phyloP scores from a whole-genome alignment of 768 basidiomycete genomes.

The Leccinum subgranulosum region DNA sequence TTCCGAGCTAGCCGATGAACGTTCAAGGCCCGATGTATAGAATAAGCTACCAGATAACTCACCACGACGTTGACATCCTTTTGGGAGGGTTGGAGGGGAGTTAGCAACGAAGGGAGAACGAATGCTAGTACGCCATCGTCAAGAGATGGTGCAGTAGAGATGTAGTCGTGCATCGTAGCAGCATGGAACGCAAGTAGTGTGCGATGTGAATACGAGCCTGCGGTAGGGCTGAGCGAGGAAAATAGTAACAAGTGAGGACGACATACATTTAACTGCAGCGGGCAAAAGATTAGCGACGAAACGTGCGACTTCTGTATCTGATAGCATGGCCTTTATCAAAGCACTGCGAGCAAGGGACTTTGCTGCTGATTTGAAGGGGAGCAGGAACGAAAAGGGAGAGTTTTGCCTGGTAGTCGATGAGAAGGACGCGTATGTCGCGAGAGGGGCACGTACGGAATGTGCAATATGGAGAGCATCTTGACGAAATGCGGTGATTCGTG shows the following conservation, averaged over 20 bases:
- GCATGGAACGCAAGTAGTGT: conserved; percentile 81
- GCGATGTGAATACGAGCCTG: conserved; percentile 51
- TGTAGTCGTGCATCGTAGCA: conserved; percentile 74
- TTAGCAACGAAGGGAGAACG: conserved; percentile 60
- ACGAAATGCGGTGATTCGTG: conserved; percentile 93
- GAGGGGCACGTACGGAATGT: conserved; percentile 54
- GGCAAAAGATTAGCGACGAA: conserved; percentile 69
- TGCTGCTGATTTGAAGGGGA: conserved; percentile 73
- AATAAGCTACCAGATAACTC: conserved; percentile 18
- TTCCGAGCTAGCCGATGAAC: conserved; percentile 51
- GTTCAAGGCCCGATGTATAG: not conserved
- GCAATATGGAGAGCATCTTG: conserved; percentile 87
- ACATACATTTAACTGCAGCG: conserved; percentile 43
- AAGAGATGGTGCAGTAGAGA: conserved; percentile 53
- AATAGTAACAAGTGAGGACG: not conserved
- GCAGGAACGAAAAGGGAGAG: conserved; percentile 64
- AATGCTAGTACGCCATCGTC: conserved; percentile 67
- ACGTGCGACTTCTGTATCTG: conserved; percentile 66
- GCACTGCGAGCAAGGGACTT: conserved; percentile 69
- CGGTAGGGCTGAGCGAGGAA: conserved; percentile 3
- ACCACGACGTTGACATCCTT: conserved; percentile 54
- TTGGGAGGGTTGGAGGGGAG: conserved; percentile 46
- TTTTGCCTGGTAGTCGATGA: conserved; percentile 42
- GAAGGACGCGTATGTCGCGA: not conserved
- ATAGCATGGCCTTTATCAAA: conserved; percentile 75